Percentiles rank a stretch among this genome's conserved stretches.
phyloP scores from a whole-genome alignment of 805 yeast species.

The Metschnikowia picachoensis region DNA sequence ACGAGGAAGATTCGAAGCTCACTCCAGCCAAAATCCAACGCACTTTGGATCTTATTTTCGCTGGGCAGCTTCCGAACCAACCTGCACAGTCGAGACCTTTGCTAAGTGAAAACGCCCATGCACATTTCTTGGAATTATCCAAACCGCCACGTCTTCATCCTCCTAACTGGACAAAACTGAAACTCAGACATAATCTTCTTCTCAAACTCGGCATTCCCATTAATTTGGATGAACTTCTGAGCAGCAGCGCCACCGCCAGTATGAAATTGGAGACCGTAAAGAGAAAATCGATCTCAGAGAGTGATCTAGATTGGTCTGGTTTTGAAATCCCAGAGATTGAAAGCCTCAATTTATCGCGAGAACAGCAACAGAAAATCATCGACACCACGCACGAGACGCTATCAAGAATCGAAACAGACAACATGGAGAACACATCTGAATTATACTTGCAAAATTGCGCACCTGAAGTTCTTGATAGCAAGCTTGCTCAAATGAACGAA shows the following conservation, averaged over 20 bases:
- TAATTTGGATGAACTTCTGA: slow-evolving; percentile 52
- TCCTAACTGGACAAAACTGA: slow-evolving; percentile 66
- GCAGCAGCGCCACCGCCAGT: not conserved
- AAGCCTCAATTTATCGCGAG: slow-evolving; percentile 27
- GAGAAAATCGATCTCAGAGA: slow-evolving; percentile 24
- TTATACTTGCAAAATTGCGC: slow-evolving; percentile 22
- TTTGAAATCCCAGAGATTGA: slow-evolving; percentile 36
- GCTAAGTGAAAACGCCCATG: slow-evolving; percentile 32
- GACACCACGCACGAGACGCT: slow-evolving; percentile 26
- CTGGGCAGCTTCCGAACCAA: not conserved
- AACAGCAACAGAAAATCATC: slow-evolving; percentile 23
- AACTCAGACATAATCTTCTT: slow-evolving; percentile 59
- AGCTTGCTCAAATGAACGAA: slow-evolving; percentile 31
- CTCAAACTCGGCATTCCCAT: slow-evolving; percentile 70
- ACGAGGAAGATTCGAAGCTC: not conserved
- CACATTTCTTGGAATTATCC: slow-evolving; percentile 46
- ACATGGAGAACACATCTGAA: slow-evolving; percentile 28
- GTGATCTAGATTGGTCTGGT: slow-evolving; percentile 33
- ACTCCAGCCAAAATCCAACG: slow-evolving; percentile 7
- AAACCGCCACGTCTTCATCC: slow-evolving; percentile 49
- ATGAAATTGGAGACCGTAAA: slow-evolving; percentile 7
- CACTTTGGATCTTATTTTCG: slow-evolving; percentile 13
- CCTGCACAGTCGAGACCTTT: slow-evolving; percentile 5
- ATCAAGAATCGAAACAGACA: slow-evolving; percentile 32
- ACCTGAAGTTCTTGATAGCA: slow-evolving; percentile 27